These are phyloP conservation scores for Psilocybe azurescens DNA, from an alignment of 768 basidiomycete species.

Conservation along the genomic window DNA sequence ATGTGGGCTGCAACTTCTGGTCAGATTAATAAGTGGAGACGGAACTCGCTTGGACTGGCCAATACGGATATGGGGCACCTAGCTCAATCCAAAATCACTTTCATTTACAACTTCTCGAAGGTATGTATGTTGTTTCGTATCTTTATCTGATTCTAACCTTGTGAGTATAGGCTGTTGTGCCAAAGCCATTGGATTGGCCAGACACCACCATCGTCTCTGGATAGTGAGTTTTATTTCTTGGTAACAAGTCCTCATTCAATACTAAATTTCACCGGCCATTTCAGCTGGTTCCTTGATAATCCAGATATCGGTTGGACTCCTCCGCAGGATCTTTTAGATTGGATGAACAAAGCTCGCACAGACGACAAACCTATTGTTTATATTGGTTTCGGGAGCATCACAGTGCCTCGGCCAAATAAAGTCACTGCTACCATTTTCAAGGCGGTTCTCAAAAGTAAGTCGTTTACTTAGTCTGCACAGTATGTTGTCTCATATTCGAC, in stretches of 20 bases:
- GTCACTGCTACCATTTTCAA: conserved; percentile 62
- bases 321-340: conserved; percentile 51
- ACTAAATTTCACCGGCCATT: conserved; percentile 1
- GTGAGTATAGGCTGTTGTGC: conserved; percentile 53
- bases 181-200: conserved; percentile 74
- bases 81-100: conserved; percentile 63
- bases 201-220: conserved; percentile 61
- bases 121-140: conserved; percentile 27
- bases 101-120: conserved; percentile 73
- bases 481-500: conserved; percentile 3
- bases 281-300: conserved; percentile 70
- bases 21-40: conserved; percentile 72
- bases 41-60: conserved; percentile 49
- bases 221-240: conserved; percentile 44
- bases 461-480: background rate
- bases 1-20: conserved; percentile 70
- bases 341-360: conserved; percentile 57
- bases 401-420: conserved; percentile 60
- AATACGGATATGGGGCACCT: conserved; percentile 66
- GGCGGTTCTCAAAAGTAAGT: conserved; percentile 62
- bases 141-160: background rate
- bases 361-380: conserved; percentile 70
- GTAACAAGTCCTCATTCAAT: background rate
- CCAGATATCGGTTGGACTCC: conserved; percentile 64
- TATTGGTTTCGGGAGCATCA: conserved; percentile 75